Evolutionary conservation across 805 yeast genomes (phyloP), one percentile per base, ranked within the genome.

Genomic region (Brettanomyces custersianus): DNA sequence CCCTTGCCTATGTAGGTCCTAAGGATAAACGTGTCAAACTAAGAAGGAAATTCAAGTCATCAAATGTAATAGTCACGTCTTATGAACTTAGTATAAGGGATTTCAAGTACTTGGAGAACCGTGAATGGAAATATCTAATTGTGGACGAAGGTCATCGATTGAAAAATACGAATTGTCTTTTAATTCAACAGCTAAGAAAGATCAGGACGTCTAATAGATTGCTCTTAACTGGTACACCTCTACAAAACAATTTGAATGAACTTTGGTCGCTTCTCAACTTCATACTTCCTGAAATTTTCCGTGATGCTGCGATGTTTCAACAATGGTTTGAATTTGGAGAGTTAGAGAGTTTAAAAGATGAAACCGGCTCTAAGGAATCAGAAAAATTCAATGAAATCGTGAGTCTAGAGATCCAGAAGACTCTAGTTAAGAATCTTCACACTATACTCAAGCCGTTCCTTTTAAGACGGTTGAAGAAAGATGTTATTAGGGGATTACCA

Each of bases 141-240:
- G 95, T 90, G 15, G 98, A 90, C 57, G 98, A 90, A 58, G 98
- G 97, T 5, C 98, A 90, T 57, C 65, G 98, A 27, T 64, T 90
- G 46, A 92, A 90, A 51, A 90, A 90, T 54, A 70, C 78, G 43
- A 76, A 88, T 47, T 84, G 95, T 56, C 63, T 76, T 45, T 64
- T 90, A 41, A 79, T 90, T 35, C 69, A 69, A 36, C 77, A 77
- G 41, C 66, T 90, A 45, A 88, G 85, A 49, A 69, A 68, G 43
- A 66, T 85, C 26, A 63, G 70, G 12, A 77, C 81, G 1, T 65
- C 74, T 1, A 90, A 90, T 51, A 64, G 96, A 42, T 62, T 90
- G 32, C 62, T 90, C 20, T 61, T 90, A 11, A 90, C 98, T 0
- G 98, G 98, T n/a, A 90, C 98, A 0, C 97, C 98, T 0, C 63